These are phyloP conservation scores for Penicillium sp. DNA, from an alignment of 2,329 filamentous ascomycete species.

Conservation along the genomic window DNA sequence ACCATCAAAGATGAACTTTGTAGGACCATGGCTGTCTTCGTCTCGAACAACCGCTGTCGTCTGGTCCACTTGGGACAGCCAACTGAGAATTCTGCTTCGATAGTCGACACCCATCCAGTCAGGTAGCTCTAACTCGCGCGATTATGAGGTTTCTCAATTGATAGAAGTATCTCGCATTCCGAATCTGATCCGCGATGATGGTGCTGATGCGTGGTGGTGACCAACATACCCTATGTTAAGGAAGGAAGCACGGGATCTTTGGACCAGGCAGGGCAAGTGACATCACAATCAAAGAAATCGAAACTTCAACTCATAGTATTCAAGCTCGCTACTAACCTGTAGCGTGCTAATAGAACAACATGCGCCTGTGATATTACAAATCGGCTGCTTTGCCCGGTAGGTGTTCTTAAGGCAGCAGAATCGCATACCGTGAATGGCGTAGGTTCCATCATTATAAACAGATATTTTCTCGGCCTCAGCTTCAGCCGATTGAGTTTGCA, in stretches of 20 bases:
- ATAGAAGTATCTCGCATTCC: background rate
- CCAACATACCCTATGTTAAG: background rate
- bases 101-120: slow-evolving; percentile 7
- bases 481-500: slow-evolving; percentile 23
- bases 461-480: background rate
- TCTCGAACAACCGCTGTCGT: background rate
- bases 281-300: background rate
- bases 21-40: background rate
- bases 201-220: background rate
- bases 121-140: background rate
- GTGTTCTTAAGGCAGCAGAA: background rate
- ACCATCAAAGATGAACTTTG: slow-evolving; percentile 5
- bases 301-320: background rate
- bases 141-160: background rate
- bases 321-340: background rate
- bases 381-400: background rate
- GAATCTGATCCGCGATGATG: background rate
- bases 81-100: slow-evolving; percentile 1
- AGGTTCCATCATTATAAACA: background rate
- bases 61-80: slow-evolving; percentile 13
- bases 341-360: background rate
- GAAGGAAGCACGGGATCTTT: background rate
- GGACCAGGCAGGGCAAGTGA: background rate
- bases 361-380: background rate
- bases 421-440: background rate